Evolutionary conservation across 2,329 filamentous ascomycete species (phyloP).

Genomic region (Colletotrichum eleusines): DNA sequence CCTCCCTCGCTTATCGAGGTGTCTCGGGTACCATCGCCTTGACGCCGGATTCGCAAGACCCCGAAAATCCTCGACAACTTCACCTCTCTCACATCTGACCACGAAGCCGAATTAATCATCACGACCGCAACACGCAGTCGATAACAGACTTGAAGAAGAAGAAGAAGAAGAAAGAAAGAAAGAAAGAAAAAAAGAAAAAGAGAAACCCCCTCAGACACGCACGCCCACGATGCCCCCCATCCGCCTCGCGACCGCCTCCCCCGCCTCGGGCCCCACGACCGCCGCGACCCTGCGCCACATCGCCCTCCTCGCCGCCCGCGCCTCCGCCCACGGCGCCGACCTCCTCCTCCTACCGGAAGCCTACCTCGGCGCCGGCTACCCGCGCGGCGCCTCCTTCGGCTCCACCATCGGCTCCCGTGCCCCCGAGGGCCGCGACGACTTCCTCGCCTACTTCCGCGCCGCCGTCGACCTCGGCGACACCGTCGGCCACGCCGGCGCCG

Average conservation of each 20-base stretch:
- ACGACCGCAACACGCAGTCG: neutral
- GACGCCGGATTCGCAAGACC: neutral
- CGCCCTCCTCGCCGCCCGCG: conserved; percentile 70
- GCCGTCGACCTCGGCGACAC: conserved; percentile 90
- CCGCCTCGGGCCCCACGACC: conserved; percentile 62
- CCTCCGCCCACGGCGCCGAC: conserved; percentile 68
- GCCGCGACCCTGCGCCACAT: conserved; percentile 75
- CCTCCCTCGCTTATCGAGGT: neutral
- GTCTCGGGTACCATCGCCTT: neutral
- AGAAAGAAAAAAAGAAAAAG: neutral
- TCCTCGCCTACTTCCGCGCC: conserved; percentile 80
- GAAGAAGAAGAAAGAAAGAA: no score
- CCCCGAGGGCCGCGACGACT: conserved; percentile 81
- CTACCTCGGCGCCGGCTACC: conserved; percentile 86
- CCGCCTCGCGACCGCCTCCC: conserved; percentile 68
- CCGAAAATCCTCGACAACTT: neutral
- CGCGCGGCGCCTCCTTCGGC: conserved; percentile 83
- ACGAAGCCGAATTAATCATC: no score
- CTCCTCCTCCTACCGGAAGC: conserved; percentile 92
- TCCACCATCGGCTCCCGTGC: conserved; percentile 78
- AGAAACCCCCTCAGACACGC: no score
- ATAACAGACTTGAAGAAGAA: neutral
- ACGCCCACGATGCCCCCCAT: conserved; percentile 47
- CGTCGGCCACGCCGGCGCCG: conserved; percentile 66
- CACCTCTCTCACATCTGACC: no score